phyloP scores from a whole-genome alignment of 768 basidiomycete genomes.

The Pleurotus tuber-regium region DNA sequence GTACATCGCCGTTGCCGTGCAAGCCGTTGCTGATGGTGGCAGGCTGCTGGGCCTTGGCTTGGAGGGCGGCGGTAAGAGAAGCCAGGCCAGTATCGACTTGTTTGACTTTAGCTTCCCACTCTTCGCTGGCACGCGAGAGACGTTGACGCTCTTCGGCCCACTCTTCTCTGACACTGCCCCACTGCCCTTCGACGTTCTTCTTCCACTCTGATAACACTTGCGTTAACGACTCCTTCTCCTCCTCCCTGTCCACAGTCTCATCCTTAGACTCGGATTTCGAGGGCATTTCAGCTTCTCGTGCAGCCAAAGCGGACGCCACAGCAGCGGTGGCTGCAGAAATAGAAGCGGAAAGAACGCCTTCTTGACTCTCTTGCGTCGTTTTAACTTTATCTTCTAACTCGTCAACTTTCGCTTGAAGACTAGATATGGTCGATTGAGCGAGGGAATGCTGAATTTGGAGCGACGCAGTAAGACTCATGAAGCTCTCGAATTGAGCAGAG shows the following conservation, averaged over 20 bases:
- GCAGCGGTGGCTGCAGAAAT: constrained; percentile 14
- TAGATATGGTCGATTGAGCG: constrained; percentile 72
- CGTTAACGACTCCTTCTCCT: constrained; percentile 49
- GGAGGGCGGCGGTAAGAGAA: constrained; percentile 27
- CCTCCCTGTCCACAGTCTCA: constrained; percentile 10
- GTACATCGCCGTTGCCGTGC: constrained; percentile 36
- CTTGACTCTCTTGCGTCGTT: constrained; percentile 29
- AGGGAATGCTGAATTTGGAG: constrained; percentile 77
- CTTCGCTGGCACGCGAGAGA: constrained; percentile 67
- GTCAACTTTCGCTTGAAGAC: constrained; percentile 66
- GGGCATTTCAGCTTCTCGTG: constrained; percentile 11
- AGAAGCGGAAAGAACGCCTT: not conserved
- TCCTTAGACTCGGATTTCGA: constrained; percentile 6
- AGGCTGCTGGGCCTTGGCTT: constrained; percentile 29
- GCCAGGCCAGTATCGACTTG: constrained; percentile 25
- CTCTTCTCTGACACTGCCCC: constrained; percentile 74
- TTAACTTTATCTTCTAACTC: constrained; percentile 60
- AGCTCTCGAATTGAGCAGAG: constrained; percentile 71
- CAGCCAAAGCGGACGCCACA: constrained; percentile 2
- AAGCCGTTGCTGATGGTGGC: constrained; percentile 2
- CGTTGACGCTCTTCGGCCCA: constrained; percentile 83
- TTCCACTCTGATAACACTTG: constrained; percentile 70
- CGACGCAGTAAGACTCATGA: constrained; percentile 66
- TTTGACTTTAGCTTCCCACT: constrained; percentile 70
- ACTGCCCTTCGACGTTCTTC: constrained; percentile 74